These are phyloP conservation scores for Spinacia oleracea DNA, from an alignment of 179 eudicot species.

Conservation along the genomic window DNA sequence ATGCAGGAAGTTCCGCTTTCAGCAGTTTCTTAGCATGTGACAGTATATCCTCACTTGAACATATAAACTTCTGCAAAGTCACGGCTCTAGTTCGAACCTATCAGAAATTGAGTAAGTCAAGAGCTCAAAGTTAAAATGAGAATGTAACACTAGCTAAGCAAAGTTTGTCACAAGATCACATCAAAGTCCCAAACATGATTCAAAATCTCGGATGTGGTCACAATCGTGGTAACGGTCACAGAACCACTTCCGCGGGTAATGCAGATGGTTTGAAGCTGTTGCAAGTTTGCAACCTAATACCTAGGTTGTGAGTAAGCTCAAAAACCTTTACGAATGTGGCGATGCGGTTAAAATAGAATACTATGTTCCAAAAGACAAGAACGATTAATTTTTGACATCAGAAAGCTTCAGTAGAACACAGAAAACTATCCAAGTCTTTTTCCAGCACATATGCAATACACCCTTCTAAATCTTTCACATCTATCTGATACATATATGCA, in stretches of 20 bases:
- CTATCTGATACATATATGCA: not conserved
- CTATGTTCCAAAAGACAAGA: constrained; percentile 2
- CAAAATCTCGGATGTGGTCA: too few species aligned
- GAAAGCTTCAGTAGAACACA: not conserved
- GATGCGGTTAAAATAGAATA: too few species aligned
- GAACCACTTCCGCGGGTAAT: too few species aligned
- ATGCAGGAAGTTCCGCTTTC: constrained; percentile 90
- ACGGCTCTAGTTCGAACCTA: constrained; percentile 81
- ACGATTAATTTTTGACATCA: not conserved
- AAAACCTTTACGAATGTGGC: too few species aligned
- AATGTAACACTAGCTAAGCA: not conserved
- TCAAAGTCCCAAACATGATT: too few species aligned
- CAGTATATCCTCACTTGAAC: constrained; percentile 76
- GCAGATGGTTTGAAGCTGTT: too few species aligned
- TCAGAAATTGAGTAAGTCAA: not conserved
- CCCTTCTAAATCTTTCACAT: not conserved
- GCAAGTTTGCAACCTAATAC: too few species aligned
- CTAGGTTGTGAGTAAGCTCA: too few species aligned
- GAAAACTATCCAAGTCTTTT: not conserved
- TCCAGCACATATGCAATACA: not conserved
- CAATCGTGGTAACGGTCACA: too few species aligned
- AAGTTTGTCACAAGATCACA: not conserved
- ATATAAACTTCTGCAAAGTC: constrained; percentile 63
- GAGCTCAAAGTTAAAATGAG: not conserved
- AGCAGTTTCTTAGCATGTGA: constrained; percentile 77